phyloP scores from a whole-genome alignment of 805 yeast species.

The Zygotorulaspora florentina region DNA sequence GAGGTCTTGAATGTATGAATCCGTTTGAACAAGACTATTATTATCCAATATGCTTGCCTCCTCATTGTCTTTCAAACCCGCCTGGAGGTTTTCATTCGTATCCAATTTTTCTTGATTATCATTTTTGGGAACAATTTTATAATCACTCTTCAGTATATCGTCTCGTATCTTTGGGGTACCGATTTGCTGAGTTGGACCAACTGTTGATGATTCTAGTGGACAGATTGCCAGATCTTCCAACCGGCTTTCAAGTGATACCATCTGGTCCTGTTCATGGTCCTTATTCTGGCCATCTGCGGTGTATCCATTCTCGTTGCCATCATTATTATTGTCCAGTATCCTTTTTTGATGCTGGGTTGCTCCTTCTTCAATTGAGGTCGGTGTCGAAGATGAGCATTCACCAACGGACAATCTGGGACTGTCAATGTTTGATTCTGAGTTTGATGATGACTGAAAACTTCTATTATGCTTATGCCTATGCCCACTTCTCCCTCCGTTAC shows the following conservation, averaged over 20 bases:
- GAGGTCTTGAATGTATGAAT: constrained; percentile 36
- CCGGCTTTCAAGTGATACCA: not conserved
- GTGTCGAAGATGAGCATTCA: constrained; percentile 20
- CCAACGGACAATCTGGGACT: constrained; percentile 23
- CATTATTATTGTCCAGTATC: not conserved
- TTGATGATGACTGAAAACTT: constrained; percentile 22
- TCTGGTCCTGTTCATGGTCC: not conserved
- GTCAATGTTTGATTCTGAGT: constrained; percentile 24
- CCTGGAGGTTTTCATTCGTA: not conserved
- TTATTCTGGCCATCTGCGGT: not conserved
- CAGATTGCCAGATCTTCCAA: not conserved
- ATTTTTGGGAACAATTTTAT: not conserved
- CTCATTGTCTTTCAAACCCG: not conserved
- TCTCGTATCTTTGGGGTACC: not conserved
- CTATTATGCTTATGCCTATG: constrained; percentile 13
- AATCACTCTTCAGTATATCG: not conserved
- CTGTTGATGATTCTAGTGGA: not conserved
- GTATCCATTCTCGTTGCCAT: no score
- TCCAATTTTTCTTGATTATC: no score
- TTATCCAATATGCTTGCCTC: constrained; percentile 11
- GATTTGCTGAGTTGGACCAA: not conserved
- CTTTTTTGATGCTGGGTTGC: constrained; percentile 10
- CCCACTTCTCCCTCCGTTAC: not conserved
- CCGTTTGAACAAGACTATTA: constrained; percentile 27
- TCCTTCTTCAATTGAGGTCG: constrained; percentile 21